These are phyloP conservation scores for Tulasnella sp. DNA, from an alignment of 768 basidiomycete species.

Conservation along the genomic window DNA sequence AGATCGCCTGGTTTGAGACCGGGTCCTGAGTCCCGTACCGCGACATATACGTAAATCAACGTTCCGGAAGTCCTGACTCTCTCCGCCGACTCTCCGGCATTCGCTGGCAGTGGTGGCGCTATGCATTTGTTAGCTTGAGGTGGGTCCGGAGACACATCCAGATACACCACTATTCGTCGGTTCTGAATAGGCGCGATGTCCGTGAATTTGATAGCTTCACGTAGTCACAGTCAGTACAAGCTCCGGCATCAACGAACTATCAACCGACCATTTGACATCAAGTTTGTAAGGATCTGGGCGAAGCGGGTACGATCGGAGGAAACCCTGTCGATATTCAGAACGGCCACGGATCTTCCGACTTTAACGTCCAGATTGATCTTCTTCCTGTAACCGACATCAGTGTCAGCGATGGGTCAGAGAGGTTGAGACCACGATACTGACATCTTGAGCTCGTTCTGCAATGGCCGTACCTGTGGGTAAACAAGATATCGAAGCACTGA, in stretches of 20 bases:
- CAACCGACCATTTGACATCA: conserved; percentile 42
- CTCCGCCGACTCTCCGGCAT: conserved; percentile 19
- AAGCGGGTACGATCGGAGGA: conserved; percentile 47
- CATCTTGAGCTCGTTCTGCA: conserved; percentile 46
- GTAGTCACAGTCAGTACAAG: conserved; percentile 44
- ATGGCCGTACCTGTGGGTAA: neutral
- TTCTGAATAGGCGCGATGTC: conserved; percentile 39
- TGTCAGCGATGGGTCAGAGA: neutral
- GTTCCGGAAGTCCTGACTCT: conserved; percentile 1
- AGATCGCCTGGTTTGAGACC: conserved; percentile 47
- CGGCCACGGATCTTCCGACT: conserved; percentile 43
- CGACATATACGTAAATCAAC: conserved; percentile 45
- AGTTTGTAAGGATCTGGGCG: conserved; percentile 41
- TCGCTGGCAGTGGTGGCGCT: conserved; percentile 38
- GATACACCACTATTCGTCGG: conserved; percentile 43
- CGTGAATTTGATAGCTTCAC: conserved; percentile 46
- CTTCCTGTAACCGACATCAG: conserved; percentile 40
- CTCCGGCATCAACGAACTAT: conserved; percentile 38
- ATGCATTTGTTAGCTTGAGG: conserved; percentile 43
- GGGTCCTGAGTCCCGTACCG: conserved; percentile 47
- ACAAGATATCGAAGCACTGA: neutral
- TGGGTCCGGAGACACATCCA: conserved; percentile 43
- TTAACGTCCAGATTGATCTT: conserved; percentile 44
- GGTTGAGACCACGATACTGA: conserved; percentile 13
- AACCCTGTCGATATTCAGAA: conserved; percentile 41